A percentile compares a stretch with the other conserved stretches of the same genome.
Conservation (phyloP, 805 yeast genomes). For the Spencermartinsiella europaea region DNA sequence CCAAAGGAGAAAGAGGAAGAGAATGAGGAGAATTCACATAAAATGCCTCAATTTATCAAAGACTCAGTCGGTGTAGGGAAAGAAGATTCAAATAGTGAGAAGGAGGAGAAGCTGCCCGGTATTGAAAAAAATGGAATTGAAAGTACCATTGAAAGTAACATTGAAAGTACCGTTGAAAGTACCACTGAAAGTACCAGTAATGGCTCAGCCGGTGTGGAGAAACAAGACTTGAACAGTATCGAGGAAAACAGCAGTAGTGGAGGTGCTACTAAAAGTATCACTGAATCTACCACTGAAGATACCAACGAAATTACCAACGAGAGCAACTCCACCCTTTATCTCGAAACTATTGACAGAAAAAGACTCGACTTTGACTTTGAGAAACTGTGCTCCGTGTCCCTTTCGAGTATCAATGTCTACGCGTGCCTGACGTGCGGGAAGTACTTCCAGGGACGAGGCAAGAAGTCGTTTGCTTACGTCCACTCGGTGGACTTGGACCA, state of each 20-base stretch:
- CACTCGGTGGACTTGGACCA: constrained; percentile 63
- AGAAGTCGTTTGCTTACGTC: constrained; percentile 57
- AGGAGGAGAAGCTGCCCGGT: background rate
- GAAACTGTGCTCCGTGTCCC: constrained; percentile 57
- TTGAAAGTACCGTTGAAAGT: too few relatives aligned
- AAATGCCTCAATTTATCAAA: too few relatives aligned
- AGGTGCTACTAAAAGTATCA: too few relatives aligned
- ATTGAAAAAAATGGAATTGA: background rate
- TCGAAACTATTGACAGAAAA: constrained; percentile 37
- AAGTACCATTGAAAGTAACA: too few relatives aligned
- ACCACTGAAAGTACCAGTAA: too few relatives aligned
- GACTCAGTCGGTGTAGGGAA: too few relatives aligned
- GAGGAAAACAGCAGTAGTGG: too few relatives aligned
- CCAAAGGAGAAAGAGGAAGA: constrained; percentile 1
- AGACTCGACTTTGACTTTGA: constrained; percentile 65
- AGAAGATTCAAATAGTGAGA: background rate
- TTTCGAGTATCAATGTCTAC: constrained; percentile 58
- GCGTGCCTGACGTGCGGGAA: constrained; percentile 73
- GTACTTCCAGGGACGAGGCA: constrained; percentile 63
- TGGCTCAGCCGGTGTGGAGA: too few relatives aligned
- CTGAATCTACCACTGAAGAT: too few relatives aligned
- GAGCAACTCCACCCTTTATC: constrained; percentile 15
- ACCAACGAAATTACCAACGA: too few relatives aligned
- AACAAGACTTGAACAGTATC: too few relatives aligned
- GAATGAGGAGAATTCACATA: background rate